These are phyloP conservation scores for Podila minutissima DNA, from an alignment of 192 early-diverging fungal species.

Conservation along the genomic window DNA sequence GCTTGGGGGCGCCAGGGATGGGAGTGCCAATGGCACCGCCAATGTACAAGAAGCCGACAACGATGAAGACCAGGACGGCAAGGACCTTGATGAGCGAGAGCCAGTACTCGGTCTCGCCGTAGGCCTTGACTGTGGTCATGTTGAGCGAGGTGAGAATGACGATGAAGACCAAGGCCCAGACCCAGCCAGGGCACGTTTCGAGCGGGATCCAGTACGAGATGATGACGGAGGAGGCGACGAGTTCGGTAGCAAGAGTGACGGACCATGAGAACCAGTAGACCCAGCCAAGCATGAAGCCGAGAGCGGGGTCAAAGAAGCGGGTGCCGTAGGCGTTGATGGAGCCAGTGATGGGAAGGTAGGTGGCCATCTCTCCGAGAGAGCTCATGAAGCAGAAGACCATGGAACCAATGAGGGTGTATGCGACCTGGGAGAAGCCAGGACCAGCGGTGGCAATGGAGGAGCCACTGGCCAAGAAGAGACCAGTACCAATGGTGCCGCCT, in stretches of 20 bases:
- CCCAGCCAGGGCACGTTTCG: slow-evolving; percentile 36
- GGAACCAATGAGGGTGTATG: slow-evolving; percentile 59
- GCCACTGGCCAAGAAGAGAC: slow-evolving; percentile 53
- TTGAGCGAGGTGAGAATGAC: slow-evolving; percentile 73
- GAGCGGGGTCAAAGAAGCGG: slow-evolving; percentile 84
- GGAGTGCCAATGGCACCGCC: slow-evolving; percentile 67
- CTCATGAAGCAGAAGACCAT: slow-evolving; percentile 82
- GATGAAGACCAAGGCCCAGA: slow-evolving; percentile 67
- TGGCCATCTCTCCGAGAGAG: slow-evolving; percentile 90
- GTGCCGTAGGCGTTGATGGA: slow-evolving; percentile 79
- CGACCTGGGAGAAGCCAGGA: slow-evolving; percentile 39
- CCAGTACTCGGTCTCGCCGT: slow-evolving; percentile 88
- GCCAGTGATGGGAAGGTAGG: slow-evolving; percentile 83
- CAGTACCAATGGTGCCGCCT: slow-evolving; percentile 58
- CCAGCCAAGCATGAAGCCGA: slow-evolving; percentile 80
- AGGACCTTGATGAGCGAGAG: slow-evolving; percentile 81
- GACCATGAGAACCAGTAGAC: slow-evolving; percentile 77
- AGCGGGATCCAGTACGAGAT: slow-evolving; percentile 64
- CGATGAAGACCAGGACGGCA: slow-evolving; percentile 78
- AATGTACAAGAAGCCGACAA: slow-evolving; percentile 75
- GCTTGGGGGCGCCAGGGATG: slow-evolving; percentile 58
- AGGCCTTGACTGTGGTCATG: slow-evolving; percentile 71
- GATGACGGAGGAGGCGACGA: slow-evolving; percentile 79
- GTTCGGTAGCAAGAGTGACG: slow-evolving; percentile 75
- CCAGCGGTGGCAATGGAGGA: slow-evolving; percentile 36